Conservation (phyloP, 371 early-diverging fungal species). For the Choanephora cucurbitarum region DNA sequence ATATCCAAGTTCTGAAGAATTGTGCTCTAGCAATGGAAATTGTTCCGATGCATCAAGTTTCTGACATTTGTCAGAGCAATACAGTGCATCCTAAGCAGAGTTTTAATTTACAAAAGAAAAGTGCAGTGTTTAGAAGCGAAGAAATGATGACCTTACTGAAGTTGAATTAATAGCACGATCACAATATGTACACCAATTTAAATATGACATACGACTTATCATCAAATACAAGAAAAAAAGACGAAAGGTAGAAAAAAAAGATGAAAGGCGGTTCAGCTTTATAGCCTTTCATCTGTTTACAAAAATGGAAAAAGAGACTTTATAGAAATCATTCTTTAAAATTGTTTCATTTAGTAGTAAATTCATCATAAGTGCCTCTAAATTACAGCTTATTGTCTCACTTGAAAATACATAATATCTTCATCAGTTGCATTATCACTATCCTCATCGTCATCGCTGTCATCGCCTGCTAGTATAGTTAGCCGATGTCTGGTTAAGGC, state of each 20-base stretch:
- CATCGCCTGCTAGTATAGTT: neutral
- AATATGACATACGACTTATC: slow-evolving; percentile 16
- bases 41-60: slow-evolving; percentile 20
- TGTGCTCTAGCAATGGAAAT: slow-evolving; percentile 15
- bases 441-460: neutral
- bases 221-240: neutral
- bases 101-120: neutral
- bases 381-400: too few species aligned
- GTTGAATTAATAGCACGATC: slow-evolving; percentile 24
- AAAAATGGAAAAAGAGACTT: too few species aligned
- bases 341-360: too few species aligned
- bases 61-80: slow-evolving; percentile 23
- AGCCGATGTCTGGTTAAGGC: slow-evolving; percentile 14
- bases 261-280: too few species aligned
- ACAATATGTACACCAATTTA: slow-evolving; percentile 38
- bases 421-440: too few species aligned
- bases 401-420: neutral
- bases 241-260: slow-evolving; percentile 6
- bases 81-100: slow-evolving; percentile 21
- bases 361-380: too few species aligned
- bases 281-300: too few species aligned
- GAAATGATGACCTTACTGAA: slow-evolving; percentile 26
- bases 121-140: too few species aligned
- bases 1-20: slow-evolving; percentile 21
- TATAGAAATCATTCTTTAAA: too few species aligned